Conservation (phyloP, 148 eudicot species). For the Cornus controversa region DNA sequence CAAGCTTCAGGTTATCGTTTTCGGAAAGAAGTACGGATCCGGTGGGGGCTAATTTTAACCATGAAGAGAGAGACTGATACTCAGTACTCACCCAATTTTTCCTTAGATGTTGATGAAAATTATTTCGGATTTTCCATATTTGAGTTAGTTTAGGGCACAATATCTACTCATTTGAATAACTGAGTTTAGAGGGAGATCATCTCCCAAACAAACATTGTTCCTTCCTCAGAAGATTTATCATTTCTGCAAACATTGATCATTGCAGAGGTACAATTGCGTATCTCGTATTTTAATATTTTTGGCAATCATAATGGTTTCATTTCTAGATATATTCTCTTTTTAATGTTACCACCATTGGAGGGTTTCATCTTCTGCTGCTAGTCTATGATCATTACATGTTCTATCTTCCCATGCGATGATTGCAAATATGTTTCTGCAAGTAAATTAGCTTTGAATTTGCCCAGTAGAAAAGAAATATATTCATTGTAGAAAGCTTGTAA, state of each 20-base stretch:
- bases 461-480: too few species aligned
- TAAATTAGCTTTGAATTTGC: too few species aligned
- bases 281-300: not conserved
- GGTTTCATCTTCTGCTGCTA: too few species aligned
- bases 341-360: too few species aligned
- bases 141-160: conserved; percentile 10
- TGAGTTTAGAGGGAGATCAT: not conserved
- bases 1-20: conserved; percentile 74
- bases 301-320: not conserved
- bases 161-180: conserved; percentile 9
- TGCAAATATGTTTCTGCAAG: too few species aligned
- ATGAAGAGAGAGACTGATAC: not conserved
- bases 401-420: too few species aligned
- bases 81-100: not conserved
- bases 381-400: too few species aligned
- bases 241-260: not conserved
- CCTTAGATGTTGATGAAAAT: conserved; percentile 51
- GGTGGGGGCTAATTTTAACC: conserved; percentile 54
- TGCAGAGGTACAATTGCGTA: not conserved
- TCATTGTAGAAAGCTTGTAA: too few species aligned
- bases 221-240: not conserved
- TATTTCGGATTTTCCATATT: not conserved
- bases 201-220: conserved; percentile 13
- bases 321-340: too few species aligned
- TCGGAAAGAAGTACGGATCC: conserved; percentile 73